Base-by-base conservation (phyloP, 2,329 filamentous ascomycete genomes). In the Talaromyces sp. region DNA sequence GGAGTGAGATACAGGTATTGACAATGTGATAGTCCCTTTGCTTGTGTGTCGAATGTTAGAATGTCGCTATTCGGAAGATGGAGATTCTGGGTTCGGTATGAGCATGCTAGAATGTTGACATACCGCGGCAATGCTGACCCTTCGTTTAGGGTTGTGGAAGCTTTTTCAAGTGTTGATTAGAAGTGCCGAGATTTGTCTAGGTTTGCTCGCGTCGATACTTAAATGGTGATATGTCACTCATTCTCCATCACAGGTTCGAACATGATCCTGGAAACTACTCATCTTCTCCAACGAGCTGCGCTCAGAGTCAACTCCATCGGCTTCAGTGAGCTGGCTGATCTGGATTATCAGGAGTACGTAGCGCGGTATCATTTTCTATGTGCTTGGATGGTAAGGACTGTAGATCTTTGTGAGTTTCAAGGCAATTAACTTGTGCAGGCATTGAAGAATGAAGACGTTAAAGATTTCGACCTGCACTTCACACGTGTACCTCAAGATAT, bases 401-500 rank as follows among this genome's bases (percentile, higher is more conserved):
- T 37, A 13, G 15, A 56, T 33, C 11, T 39, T 22, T 31, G n/a
- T 4, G n/a, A 17, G 10, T 3, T 25, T 15, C n/a, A 13, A 10
- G 48, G 4, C 5, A 33, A 25, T 19, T n/a, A 13, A 31, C 2
- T 2, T 33, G 15, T 11, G 5, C 36, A 56, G 58, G 54, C 48
- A 21, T 19, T 61, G 17, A 61, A 56, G 33, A 36, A 46, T 28
- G 79, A 83, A 40, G 83, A 87, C 40, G 77, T 88, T 13, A 88
- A 93, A 58, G 81, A 91, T 50, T 89, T 89, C 28, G 89, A 96
- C 56, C 84, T 90, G 70, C 84, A 94, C 78, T 92, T 87, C 70
- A 73, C 72, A 36, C 89, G 89, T 64, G 73, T 84, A 48, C 64
- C 74, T 61, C n/a, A 70, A 73, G 9, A 70, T 64, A 37, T 66